These are phyloP conservation scores for Corchorus olitorius DNA, from an alignment of 345 rosid genomes.

Conservation along the genomic window DNA sequence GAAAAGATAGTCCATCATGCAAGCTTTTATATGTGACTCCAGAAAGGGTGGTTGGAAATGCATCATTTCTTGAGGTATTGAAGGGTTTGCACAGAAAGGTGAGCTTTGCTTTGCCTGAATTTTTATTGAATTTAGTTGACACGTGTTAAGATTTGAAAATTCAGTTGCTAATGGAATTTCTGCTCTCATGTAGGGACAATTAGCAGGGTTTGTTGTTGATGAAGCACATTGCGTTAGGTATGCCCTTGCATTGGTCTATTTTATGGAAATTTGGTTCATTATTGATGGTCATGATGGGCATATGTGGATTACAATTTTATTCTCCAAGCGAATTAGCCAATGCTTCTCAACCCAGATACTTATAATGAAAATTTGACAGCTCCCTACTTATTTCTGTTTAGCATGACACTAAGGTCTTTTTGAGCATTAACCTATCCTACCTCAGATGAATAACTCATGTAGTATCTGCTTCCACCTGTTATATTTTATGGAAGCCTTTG, in stretches of 20 bases:
- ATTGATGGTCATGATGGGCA: neutral
- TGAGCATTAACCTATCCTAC: neutral
- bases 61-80: conserved; percentile 58
- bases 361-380: neutral
- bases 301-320: neutral
- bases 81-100: conserved; percentile 72
- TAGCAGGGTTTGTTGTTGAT: conserved; percentile 85
- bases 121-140: neutral
- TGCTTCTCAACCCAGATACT: neutral
- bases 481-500: neutral
- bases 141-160: neutral
- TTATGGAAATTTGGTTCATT: neutral
- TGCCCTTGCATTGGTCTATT: neutral
- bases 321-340: neutral
- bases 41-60: conserved; percentile 81
- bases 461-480: neutral
- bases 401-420: neutral
- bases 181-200: conserved; percentile 46
- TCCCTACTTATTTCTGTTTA: neutral
- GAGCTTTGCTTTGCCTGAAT: conserved; percentile 12
- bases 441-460: neutral
- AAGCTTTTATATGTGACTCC: conserved; percentile 93
- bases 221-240: conserved; percentile 98
- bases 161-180: conserved; percentile 11
- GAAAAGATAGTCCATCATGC: conserved; percentile 80